Percentiles rank a stretch among this genome's conserved stretches.
These are phyloP conservation scores for Yamadazyma diddensiae DNA, from an alignment of 1,139 yeast genomes.

Conservation along the genomic window DNA sequence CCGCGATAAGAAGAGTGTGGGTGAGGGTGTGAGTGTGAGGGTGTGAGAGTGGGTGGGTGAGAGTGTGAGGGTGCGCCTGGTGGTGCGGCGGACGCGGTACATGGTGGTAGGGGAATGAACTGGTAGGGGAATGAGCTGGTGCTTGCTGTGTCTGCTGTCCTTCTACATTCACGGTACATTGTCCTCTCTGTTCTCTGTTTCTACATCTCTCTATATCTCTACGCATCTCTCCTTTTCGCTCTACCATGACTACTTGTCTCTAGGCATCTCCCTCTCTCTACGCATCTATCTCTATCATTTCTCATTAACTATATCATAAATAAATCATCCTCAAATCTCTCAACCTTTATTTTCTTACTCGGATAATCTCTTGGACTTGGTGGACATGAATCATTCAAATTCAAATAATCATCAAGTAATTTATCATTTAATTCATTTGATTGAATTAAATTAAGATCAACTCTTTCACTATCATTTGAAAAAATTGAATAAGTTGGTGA, in stretches of 20 bases:
- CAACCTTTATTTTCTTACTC: conserved; percentile 5
- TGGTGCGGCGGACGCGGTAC: too few species aligned
- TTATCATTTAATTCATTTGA: conserved; percentile 15
- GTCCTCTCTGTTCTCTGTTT: too few species aligned
- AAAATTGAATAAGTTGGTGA: conserved; percentile 31
- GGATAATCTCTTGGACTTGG: conserved; percentile 1
- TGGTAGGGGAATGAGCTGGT: too few species aligned
- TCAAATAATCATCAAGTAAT: conserved; percentile 23
- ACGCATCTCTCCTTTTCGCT: too few species aligned
- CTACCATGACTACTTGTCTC: too few species aligned
- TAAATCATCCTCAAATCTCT: conserved; percentile 6
- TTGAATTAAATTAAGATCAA: conserved; percentile 12
- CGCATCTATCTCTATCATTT: background rate
- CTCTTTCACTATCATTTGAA: conserved; percentile 25
- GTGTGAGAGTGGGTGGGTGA: background rate
- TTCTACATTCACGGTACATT: too few species aligned
- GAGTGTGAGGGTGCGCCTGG: background rate
- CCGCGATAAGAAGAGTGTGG: conserved; percentile 1
- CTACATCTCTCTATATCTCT: too few species aligned
- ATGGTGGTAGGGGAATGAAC: too few species aligned
- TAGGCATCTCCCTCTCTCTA: background rate
- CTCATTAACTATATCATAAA: conserved; percentile 8
- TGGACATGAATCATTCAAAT: conserved; percentile 6
- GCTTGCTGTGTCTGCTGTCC: too few species aligned
- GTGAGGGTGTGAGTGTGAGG: background rate